These are phyloP conservation scores for Sphagnum magellanicum DNA, from an alignment of 228 moss, liverwort and hornwort genomes.

Conservation along the genomic window DNA sequence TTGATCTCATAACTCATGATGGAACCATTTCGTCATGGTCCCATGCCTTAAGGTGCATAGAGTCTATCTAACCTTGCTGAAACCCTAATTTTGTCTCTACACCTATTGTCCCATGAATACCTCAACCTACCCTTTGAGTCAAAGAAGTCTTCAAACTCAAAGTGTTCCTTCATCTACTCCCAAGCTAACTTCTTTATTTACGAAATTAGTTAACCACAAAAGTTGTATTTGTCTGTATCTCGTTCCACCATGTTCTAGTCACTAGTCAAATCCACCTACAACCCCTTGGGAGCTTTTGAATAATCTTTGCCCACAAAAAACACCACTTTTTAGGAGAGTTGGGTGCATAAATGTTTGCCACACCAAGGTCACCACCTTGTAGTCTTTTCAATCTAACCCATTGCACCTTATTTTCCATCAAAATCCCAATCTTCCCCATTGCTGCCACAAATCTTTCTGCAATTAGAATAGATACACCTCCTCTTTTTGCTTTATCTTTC, in stretches of 20 bases:
- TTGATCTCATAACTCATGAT: no score
- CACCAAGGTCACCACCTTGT: neutral
- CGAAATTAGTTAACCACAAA: no score
- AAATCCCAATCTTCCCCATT: neutral
- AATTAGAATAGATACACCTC: neutral
- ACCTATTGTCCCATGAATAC: no score
- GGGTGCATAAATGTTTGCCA: neutral
- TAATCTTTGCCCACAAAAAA: neutral
- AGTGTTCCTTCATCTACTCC: no score
- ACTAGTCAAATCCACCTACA: neutral
- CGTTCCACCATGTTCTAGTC: neutral
- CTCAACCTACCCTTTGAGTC: no score
- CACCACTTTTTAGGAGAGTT: neutral
- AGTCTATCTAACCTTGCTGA: constrained; percentile 29
- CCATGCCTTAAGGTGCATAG: constrained; percentile 23
- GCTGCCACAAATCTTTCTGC: neutral
- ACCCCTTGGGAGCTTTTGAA: neutral
- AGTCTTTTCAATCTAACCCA: neutral
- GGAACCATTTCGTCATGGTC: neutral
- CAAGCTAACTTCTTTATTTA: no score
- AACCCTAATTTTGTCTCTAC: neutral
- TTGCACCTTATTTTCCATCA: neutral
- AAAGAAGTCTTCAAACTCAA: no score
- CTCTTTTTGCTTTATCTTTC: neutral
- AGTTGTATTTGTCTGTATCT: neutral